Evolutionary conservation across 176 grass and related monocot species (phyloP).

Genomic region (Alloteropsis semialata): DNA sequence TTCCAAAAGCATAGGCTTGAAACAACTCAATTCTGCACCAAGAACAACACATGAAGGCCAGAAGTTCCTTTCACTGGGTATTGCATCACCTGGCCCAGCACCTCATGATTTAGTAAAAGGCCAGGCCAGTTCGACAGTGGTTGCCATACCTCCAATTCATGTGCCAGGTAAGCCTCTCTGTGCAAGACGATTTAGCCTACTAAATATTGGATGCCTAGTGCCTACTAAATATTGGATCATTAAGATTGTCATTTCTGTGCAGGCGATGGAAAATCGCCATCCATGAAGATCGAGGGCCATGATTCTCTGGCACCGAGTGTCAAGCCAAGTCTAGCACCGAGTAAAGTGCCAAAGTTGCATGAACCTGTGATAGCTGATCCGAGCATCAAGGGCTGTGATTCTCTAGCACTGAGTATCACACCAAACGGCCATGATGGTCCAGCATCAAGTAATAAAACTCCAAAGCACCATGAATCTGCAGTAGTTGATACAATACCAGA

Average conservation of each 20-base stretch:
- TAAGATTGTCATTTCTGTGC: not conserved
- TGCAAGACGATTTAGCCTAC: not conserved
- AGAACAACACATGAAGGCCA: constrained; percentile 24
- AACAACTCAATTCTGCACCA: constrained; percentile 8
- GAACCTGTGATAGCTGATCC: not conserved
- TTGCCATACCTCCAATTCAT: not conserved
- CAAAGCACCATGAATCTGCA: not conserved
- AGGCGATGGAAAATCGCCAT: constrained; percentile 17
- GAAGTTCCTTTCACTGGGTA: constrained; percentile 37
- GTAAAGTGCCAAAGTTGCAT: not conserved
- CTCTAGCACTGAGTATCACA: constrained; percentile 24
- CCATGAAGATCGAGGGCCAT: not conserved
- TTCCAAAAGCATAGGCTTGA: constrained; percentile 1
- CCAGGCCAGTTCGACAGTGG: not conserved
- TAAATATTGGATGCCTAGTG: too few relatives aligned
- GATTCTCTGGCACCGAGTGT: constrained; percentile 24
- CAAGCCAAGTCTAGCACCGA: constrained; percentile 1
- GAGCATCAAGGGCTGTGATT: not conserved
- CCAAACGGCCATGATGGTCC: constrained; percentile 24
- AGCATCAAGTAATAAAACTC: constrained; percentile 18
- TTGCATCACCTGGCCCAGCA: constrained; percentile 21
- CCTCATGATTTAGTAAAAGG: not conserved
- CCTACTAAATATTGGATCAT: not conserved
- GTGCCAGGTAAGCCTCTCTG: constrained; percentile 17
- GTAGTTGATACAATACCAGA: not conserved